Percentiles rank a stretch among this genome's conserved stretches.
Conservation (phyloP, 495 filamentous ascomycete genomes). For the Penicillium ucsense region DNA sequence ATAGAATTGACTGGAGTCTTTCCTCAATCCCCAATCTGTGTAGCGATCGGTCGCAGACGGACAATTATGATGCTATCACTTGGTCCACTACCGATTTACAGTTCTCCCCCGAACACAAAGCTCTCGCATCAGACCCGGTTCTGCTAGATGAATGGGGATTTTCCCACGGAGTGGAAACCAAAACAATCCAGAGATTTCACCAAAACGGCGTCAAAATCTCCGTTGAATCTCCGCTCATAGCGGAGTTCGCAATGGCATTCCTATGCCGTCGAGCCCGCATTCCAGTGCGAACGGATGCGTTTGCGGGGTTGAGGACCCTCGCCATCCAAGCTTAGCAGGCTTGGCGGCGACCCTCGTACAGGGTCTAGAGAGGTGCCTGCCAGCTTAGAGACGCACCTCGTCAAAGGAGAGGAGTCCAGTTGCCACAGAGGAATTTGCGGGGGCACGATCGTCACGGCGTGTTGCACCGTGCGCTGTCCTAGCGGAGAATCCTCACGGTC, state of each 20-base stretch:
- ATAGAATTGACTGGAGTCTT: no score
- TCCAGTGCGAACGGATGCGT: constrained; percentile 7
- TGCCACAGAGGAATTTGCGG: background rate
- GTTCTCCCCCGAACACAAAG: no score
- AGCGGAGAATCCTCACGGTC: no score
- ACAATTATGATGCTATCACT: no score
- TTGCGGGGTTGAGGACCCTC: constrained; percentile 11
- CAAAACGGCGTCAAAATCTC: constrained; percentile 7
- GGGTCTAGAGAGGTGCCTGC: background rate
- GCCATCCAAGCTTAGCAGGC: background rate
- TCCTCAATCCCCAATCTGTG: no score
- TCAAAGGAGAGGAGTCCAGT: background rate
- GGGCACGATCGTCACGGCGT: no score
- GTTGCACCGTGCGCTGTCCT: no score
- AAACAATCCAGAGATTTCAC: background rate
- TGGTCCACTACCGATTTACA: no score
- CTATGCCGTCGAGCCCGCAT: background rate
- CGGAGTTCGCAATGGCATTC: constrained; percentile 1
- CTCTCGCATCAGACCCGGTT: no score
- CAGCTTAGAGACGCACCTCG: no score
- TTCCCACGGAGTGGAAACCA: no score
- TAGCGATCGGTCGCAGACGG: no score
- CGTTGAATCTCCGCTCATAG: constrained; percentile 13
- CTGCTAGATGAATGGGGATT: background rate
- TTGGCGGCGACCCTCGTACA: background rate